A percentile compares a stretch with the other conserved stretches of the same genome.
Conservation (phyloP, 371 early-diverging fungal species). For the Smittium mucronatum region DNA sequence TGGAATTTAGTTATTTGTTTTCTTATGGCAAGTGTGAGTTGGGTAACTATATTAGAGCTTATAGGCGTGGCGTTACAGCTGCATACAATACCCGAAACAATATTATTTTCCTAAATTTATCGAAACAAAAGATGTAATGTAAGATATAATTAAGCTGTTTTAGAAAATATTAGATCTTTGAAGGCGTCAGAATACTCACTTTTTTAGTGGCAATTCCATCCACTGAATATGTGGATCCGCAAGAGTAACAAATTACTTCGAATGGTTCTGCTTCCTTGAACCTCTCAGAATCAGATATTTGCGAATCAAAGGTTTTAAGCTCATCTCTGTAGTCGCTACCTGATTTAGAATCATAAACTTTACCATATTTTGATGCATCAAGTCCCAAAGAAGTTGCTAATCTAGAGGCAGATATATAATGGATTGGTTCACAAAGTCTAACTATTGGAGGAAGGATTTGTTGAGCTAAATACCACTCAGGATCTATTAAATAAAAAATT, state of each 20-base stretch:
- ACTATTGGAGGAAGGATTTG: constrained; percentile 95
- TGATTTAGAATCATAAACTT: constrained; percentile 8
- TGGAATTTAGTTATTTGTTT: constrained; percentile 53
- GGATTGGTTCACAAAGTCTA: constrained; percentile 78
- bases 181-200: no score
- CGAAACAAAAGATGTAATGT: constrained; percentile 13
- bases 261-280: constrained; percentile 57
- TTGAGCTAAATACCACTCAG: constrained; percentile 91
- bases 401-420: constrained; percentile 64
- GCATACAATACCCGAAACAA: constrained; percentile 47
- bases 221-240: constrained; percentile 39
- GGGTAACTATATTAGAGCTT: constrained; percentile 39
- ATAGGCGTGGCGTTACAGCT: constrained; percentile 41
- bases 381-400: constrained; percentile 83
- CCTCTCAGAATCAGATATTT: constrained; percentile 68
- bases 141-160: no score
- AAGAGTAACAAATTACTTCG: constrained; percentile 46
- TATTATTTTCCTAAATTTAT: constrained; percentile 31
- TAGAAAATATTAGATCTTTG: no score
- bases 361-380: constrained; percentile 45
- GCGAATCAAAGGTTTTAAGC: constrained; percentile 63
- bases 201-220: constrained; percentile 39
- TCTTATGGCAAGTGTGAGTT: constrained; percentile 51
- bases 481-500: constrained; percentile 40
- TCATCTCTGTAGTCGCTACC: constrained; percentile 33